A percentile compares a stretch with the other conserved stretches of the same genome.
phyloP scores from a whole-genome alignment of 306 rosid genomes.

The Quercus glauca region DNA sequence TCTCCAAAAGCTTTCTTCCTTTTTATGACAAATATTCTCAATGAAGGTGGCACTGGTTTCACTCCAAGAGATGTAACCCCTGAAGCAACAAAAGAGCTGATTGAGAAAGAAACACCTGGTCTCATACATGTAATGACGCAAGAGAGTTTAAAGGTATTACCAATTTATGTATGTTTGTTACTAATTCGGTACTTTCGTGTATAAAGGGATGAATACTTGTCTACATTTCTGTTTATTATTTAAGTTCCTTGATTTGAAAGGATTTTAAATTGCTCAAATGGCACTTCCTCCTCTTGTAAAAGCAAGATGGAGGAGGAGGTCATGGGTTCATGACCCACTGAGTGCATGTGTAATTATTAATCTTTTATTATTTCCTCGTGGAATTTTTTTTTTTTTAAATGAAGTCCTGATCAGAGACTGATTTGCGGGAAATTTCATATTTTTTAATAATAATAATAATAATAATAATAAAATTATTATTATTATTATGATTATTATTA shows the following conservation, averaged over 20 bases:
- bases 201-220: not conserved
- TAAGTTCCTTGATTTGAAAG: not conserved
- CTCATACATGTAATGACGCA: constrained; percentile 82
- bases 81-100: constrained; percentile 84
- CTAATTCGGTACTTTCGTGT: not conserved
- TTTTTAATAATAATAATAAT: no score
- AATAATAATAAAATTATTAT: not conserved
- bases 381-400: not conserved
- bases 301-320: no score
- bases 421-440: not conserved
- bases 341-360: no score
- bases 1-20: constrained; percentile 19
- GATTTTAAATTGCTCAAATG: not conserved
- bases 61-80: constrained; percentile 81
- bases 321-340: no score
- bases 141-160: constrained; percentile 81
- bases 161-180: constrained; percentile 8
- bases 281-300: no score
- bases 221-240: not conserved
- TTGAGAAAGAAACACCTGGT: constrained; percentile 93
- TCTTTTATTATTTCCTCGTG: not conserved
- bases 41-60: constrained; percentile 92
- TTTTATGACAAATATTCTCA: constrained; percentile 5
- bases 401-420: not conserved
- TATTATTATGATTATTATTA: no score